A percentile compares a stretch with the other conserved stretches of the same genome.
These are phyloP conservation scores for bread wheat (Triticum aestivum) DNA, from an alignment of 176 grass and related monocot species.

Conservation along the genomic window DNA sequence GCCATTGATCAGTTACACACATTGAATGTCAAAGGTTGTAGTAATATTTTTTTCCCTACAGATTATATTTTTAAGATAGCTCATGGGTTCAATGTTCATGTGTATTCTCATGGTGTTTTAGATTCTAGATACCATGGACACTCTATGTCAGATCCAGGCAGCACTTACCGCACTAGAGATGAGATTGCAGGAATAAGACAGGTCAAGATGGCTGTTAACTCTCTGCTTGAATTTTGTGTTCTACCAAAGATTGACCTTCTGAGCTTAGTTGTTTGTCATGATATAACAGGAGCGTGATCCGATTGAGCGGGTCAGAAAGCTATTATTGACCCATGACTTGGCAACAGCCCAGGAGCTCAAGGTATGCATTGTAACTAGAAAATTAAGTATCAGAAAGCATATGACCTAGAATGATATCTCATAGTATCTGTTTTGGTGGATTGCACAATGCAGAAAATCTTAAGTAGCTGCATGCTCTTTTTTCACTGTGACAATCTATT, in stretches of 20 bases:
- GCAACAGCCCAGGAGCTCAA: conserved; percentile 68
- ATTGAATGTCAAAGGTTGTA: no score
- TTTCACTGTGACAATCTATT: neutral
- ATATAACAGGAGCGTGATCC: conserved; percentile 73
- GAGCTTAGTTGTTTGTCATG: neutral
- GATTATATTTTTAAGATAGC: neutral
- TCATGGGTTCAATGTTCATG: neutral
- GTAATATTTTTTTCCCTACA: neutral
- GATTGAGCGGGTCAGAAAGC: conserved; percentile 77
- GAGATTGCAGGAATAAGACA: conserved; percentile 79
- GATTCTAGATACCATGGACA: conserved; percentile 93
- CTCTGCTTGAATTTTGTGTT: neutral
- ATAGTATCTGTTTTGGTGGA: neutral
- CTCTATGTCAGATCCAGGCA: conserved; percentile 90
- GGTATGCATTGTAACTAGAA: conserved; percentile 38
- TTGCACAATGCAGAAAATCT: neutral
- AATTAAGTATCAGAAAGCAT: neutral
- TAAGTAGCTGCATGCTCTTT: neutral
- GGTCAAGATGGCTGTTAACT: conserved; percentile 24
- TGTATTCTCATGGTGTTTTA: conserved; percentile 30
- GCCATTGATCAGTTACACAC: no score
- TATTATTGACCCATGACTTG: conserved; percentile 74
- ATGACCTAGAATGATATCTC: no score
- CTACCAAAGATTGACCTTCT: neutral
- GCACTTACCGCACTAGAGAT: conserved; percentile 81